Base-by-base conservation (phyloP, 2,329 filamentous ascomycete species). In the Colletotrichum liriopes region DNA sequence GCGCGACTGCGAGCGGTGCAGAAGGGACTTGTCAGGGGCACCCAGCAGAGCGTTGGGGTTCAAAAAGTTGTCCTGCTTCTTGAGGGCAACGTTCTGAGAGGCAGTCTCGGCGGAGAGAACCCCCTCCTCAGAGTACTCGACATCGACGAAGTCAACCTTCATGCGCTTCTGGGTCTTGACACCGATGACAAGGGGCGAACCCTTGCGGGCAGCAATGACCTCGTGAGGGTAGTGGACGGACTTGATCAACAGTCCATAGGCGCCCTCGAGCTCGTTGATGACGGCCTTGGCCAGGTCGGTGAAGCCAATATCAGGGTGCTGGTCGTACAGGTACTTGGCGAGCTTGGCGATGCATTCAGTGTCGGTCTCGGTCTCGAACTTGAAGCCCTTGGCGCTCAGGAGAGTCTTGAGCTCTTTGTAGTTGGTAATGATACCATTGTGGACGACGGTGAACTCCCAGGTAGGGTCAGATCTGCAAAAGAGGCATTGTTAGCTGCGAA, bases 401-500 rank as follows among this genome's bases (percentile, higher is more conserved):
- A 99, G 92, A 74, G 93, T 94, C 91, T 96, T 98, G 79, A 99
- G 88, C 87, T 99, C 96, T 90, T 99, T 99, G 91, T 99, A 99
- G 91, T 99, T 99, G 88, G 96, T 99, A 86, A 99, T 99, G 89
- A 99, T 99, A 82, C 96, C 96, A 86, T 99, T 99, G 93, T 99
- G 96, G 74, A 98, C 96, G 79, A 99, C 92, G 76, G 94, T 90
- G 84, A 99, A 99, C 86, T 99, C 93, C 95, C 96, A 99, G 80
- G 87, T 94, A 78, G 93, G 91, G 84, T 99, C 96, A 76, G 96
- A 98, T 85, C 95, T 97, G 76, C 23, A 35, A n/a, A 71, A 64
- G 68, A 55, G 62, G 62, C 69, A 72, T 43, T 74, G 73, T 54
- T 43, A 64, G 63, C 58, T 14, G 58, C 69, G 47, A 73, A 61